These are phyloP conservation scores for Agroathelia rolfsii DNA, from an alignment of 1,284 basidiomycete species.

Conservation along the genomic window DNA sequence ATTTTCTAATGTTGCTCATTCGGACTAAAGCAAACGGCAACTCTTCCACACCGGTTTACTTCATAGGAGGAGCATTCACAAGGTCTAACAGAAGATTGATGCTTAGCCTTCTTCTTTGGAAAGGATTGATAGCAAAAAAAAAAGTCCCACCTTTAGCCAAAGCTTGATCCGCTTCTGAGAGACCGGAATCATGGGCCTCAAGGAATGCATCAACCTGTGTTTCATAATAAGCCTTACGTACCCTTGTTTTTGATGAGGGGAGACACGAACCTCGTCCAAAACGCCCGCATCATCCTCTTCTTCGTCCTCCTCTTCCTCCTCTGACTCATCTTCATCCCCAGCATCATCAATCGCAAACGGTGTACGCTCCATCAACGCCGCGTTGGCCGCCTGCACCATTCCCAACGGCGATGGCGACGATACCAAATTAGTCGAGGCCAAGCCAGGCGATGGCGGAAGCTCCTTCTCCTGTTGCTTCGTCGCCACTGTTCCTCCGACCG, in stretches of 20 bases:
- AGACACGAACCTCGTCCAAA: slow-evolving; percentile 67
- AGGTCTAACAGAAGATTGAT: too few species aligned
- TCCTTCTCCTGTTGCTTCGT: slow-evolving; percentile 20
- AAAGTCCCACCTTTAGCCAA: slow-evolving; percentile 64
- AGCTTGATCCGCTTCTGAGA: slow-evolving; percentile 78
- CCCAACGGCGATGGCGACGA: slow-evolving; percentile 39
- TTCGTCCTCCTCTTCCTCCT: slow-evolving; percentile 56
- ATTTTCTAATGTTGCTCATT: too few species aligned
- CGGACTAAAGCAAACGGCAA: too few species aligned
- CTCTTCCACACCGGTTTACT: slow-evolving; percentile 21
- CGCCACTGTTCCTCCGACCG: slow-evolving; percentile 29
- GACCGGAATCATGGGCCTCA: slow-evolving; percentile 80
- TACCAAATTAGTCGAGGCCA: slow-evolving; percentile 17
- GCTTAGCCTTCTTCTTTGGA: too few species aligned
- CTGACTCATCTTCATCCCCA: slow-evolving; percentile 71
- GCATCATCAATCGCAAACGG: slow-evolving; percentile 92
- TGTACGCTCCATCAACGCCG: slow-evolving; percentile 81
- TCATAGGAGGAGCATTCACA: slow-evolving; percentile 54
- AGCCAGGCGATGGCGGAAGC: slow-evolving; percentile 22
- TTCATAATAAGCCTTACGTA: neutral
- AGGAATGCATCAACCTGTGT: slow-evolving; percentile 83
- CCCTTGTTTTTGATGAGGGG: too few species aligned
- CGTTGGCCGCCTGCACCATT: slow-evolving; percentile 71
- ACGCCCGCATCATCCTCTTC: slow-evolving; percentile 56
- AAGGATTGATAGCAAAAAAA: slow-evolving; percentile 3